A percentile compares a stretch with the other conserved stretches of the same genome.
These are phyloP conservation scores for Plasmodium blacklocki DNA, from an alignment of 169 alveolate genomes.

Conservation along the genomic window DNA sequence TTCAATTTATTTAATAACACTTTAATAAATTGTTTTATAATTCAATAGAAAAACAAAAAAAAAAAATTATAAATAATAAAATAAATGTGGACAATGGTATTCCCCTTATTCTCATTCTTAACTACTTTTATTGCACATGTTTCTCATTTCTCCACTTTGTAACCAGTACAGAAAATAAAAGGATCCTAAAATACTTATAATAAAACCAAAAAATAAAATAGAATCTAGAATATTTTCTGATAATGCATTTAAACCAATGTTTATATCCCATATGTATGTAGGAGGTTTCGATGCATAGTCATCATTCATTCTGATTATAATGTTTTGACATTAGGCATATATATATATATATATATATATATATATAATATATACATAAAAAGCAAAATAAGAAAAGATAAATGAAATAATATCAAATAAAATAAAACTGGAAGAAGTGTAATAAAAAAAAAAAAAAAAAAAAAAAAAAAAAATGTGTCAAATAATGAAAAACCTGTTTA, in stretches of 20 bases:
- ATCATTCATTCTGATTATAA: slow-evolving; percentile 23
- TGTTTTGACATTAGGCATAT: not conserved
- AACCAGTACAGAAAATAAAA: slow-evolving; percentile 70
- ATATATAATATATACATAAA: too few relatives aligned
- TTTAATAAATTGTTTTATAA: not conserved
- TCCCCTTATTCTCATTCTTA: slow-evolving; percentile 7
- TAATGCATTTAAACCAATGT: slow-evolving; percentile 22
- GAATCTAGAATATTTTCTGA: slow-evolving; percentile 40
- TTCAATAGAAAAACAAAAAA: not conserved
- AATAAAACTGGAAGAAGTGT: slow-evolving; percentile 78
- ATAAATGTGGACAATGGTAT: not conserved
- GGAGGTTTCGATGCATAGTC: slow-evolving; percentile 53
- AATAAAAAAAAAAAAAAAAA: too few relatives aligned
- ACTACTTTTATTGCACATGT: slow-evolving; percentile 46
- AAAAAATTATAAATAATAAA: not conserved
- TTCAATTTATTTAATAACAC: not conserved
- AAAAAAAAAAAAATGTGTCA: too few relatives aligned
- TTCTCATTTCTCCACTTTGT: slow-evolving; percentile 45
- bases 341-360: too few relatives aligned
- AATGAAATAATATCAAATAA: too few relatives aligned
- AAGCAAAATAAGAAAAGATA: too few relatives aligned
- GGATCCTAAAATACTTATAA: slow-evolving; percentile 55
- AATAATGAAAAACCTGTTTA: too few relatives aligned
- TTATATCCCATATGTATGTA: slow-evolving; percentile 36
- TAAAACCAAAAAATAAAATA: slow-evolving; percentile 50